Evolutionary conservation across 352 stramenopile species (phyloP), one percentile per base, ranked within the genome.

Genomic region (Pythium myriotylum): DNA sequence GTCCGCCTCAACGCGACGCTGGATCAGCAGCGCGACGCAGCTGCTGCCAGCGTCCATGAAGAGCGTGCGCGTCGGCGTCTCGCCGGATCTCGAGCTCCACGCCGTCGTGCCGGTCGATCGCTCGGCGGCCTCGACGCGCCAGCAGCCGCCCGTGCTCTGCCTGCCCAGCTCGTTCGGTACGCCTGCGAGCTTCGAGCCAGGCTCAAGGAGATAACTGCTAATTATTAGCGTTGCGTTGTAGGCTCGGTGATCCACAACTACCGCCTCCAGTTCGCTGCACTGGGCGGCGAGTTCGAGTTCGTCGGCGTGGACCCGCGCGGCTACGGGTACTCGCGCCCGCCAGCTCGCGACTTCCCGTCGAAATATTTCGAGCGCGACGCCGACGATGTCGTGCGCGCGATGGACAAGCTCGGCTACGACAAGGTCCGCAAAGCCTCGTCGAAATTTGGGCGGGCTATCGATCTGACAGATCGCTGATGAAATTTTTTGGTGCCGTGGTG

Each of bases 321-420:
- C 37, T 85, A 85, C 59, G 76, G 76, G 27, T 67, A 70, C 54
- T 83, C 73, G 6, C 76, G 76, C 8, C 68, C 74, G 12, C 74
- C 77, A 0, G 59, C 73, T 40, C 71, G 67, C 17, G 77, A 88
- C 19, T 85, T 85, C 40, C 79, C 81, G 0, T 43, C 54, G n/a
- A 60, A 68, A 20, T 84, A 85, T 43, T 78, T 94, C 54, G 77
- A 92, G 58, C 77, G 79, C 8, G 79, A 94, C 47, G 83, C 81
- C 0, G 76, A 91, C 10, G 83, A 94, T n/a, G 77, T 90, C 13
- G 57, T 83, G 19, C 77, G 72, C 29, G 76, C 65, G 24, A 81
- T 84, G 68, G 77, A 92, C 55, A 61, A 53, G 54, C 67, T 94
- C 23, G 69, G 75, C 24, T 76, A 87, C 39, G 75, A 89, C 23